Conservation (phyloP, 176 grass and related monocot genomes). For the Triticum monococcum region DNA sequence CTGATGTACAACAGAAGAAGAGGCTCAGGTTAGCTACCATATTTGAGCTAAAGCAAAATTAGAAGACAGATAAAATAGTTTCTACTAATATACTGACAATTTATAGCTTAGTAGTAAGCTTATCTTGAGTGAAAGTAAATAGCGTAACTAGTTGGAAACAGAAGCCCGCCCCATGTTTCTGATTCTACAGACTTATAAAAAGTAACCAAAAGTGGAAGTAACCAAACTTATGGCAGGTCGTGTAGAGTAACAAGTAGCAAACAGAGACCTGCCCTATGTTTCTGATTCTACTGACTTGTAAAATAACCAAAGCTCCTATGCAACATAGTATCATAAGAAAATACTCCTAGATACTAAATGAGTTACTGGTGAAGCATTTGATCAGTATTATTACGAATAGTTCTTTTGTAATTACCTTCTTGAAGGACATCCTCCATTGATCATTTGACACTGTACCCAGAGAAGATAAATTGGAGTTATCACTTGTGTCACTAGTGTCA, state of each 20-base stretch:
- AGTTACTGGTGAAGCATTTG: neutral
- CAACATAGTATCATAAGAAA: no score
- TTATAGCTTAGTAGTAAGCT: neutral
- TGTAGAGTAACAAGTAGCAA: neutral
- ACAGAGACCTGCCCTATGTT: neutral
- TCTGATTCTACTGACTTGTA: neutral
- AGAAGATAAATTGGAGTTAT: slow-evolving; percentile 42
- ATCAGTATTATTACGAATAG: neutral
- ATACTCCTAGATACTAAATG: neutral
- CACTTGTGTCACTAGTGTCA: slow-evolving; percentile 39
- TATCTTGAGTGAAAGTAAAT: neutral
- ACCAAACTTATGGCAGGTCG: no score
- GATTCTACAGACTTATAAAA: neutral
- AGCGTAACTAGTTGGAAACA: neutral
- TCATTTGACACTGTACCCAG: slow-evolving; percentile 13
- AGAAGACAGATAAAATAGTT: neutral
- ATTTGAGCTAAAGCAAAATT: neutral
- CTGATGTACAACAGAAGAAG: slow-evolving; percentile 9
- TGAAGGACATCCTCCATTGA: slow-evolving; percentile 35
- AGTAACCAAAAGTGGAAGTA: neutral
- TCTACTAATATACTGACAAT: neutral
- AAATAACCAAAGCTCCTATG: neutral
- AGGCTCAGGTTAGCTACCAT: neutral
- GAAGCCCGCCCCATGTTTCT: neutral
- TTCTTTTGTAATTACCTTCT: slow-evolving; percentile 38